phyloP scores from a whole-genome alignment of 306 rosid species.

The Acacia crassicarpa region DNA sequence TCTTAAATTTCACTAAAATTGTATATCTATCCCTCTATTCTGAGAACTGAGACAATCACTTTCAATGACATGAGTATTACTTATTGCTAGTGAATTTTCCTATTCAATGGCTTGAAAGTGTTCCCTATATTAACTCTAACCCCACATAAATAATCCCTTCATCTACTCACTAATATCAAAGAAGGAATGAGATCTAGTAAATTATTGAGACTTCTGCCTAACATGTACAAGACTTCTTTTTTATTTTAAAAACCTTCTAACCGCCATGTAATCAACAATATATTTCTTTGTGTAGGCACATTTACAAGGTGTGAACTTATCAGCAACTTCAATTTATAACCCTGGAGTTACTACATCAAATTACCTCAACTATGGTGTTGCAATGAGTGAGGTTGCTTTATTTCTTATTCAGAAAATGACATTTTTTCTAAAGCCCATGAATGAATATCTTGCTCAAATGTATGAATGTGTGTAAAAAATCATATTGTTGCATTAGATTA shows the following conservation, averaged over 20 bases:
- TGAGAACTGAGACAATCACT: not conserved
- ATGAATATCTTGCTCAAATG: not conserved
- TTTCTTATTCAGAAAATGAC: not conserved
- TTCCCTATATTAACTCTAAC: not conserved
- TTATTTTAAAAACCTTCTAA: not conserved
- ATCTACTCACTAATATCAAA: not conserved
- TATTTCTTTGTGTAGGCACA: conserved; percentile 56
- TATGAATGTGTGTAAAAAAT: not conserved
- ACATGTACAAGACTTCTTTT: too few species aligned
- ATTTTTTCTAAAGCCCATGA: conserved; percentile 14
- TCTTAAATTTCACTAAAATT: not conserved
- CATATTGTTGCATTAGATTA: not conserved
- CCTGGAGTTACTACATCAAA: conserved; percentile 40
- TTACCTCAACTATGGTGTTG: conserved; percentile 86
- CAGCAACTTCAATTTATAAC: conserved; percentile 61
- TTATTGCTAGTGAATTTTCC: not conserved
- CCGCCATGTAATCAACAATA: conserved; percentile 12
- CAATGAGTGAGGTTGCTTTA: conserved; percentile 79
- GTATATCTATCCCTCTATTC: not conserved
- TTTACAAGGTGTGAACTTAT: conserved; percentile 61
- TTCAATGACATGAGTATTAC: not conserved
- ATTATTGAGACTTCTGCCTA: too few species aligned
- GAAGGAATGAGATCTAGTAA: too few species aligned
- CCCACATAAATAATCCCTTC: not conserved
- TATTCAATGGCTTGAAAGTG: not conserved